These are phyloP conservation scores for barrel medic (Medicago truncatula) DNA, from an alignment of 306 rosid genomes.

Conservation along the genomic window MtrunA17r5.0-ANR NC_053048.1:34828501-34829000, in stretches of 20 bases:
- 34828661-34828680: slow-evolving; percentile 77
- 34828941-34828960: slow-evolving; percentile 79
- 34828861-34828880: slow-evolving; percentile 68
- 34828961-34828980: slow-evolving; percentile 85
- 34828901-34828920: slow-evolving; percentile 69
- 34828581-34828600: slow-evolving; percentile 27
- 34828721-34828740: slow-evolving; percentile 75
- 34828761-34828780: slow-evolving; percentile 70
- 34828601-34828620: slow-evolving; percentile 30
- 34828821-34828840: slow-evolving; percentile 83
- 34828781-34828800: slow-evolving; percentile 68
- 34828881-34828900: slow-evolving; percentile 73
- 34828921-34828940: slow-evolving; percentile 71
- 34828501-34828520: too few relatives aligned
- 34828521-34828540: slow-evolving; percentile 15
- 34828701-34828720: slow-evolving; percentile 71
- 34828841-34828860: slow-evolving; percentile 72
- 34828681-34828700: slow-evolving; percentile 82
- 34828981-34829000: slow-evolving; percentile 78
- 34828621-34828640: slow-evolving; percentile 44
- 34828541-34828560: slow-evolving; percentile 22
- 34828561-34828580: not conserved
- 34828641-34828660: slow-evolving; percentile 68
- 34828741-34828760: slow-evolving; percentile 69
- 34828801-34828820: slow-evolving; percentile 65